Evolutionary conservation across 148 eudicot genomes (phyloP), one percentile per base, ranked within the genome.

Genomic region (Rhododendron henanense): DNA sequence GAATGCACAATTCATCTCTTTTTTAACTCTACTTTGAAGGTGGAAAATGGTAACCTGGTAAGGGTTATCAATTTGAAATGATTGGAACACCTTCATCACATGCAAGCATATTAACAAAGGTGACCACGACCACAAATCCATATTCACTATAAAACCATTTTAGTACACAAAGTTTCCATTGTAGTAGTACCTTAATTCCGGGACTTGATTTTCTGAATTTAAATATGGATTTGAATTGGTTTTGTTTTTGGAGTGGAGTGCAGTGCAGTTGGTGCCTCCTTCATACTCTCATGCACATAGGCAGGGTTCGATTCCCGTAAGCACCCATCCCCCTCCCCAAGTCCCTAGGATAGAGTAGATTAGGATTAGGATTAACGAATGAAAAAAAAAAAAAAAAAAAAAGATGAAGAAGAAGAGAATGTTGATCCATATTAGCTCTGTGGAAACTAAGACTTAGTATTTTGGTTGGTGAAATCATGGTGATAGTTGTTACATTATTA

Each of bases 111-210:
- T 41, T 33, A 57, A 19, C 45, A 35, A 81, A 16, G 83, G 83
- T 57, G 71, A 48, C 21, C n/a, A 81, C 53, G 75, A 82, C 84
- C 84, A 82, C 84, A 82, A 82, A 82, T 21, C 74, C 74, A 82
- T 31, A 33, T 82, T 59, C 37, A n/a, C 11, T 59, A 41, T 18
- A 37, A 41, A 10, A 61, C 51, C 50, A 82, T 61, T 71, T 71
- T 33, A 33, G 8, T 21, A 59, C 44, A 81, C 73, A 57, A 57
- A 81, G 13, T 55, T 50, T 48, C 35, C 41, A 5, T 48, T 48
- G 61, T 28, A 53, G 83, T 8, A 53, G 67, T 81, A 81, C 83
- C 65, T 81, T 41, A 41, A 41, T 41, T 81, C 65, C 67, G 16
- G 33, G 83, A 53, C 83, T 33, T 50, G 23, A 80, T 6, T 25